phyloP scores from a whole-genome alignment of 116 monocot species.

The Papilionanthe hybrid region DNA sequence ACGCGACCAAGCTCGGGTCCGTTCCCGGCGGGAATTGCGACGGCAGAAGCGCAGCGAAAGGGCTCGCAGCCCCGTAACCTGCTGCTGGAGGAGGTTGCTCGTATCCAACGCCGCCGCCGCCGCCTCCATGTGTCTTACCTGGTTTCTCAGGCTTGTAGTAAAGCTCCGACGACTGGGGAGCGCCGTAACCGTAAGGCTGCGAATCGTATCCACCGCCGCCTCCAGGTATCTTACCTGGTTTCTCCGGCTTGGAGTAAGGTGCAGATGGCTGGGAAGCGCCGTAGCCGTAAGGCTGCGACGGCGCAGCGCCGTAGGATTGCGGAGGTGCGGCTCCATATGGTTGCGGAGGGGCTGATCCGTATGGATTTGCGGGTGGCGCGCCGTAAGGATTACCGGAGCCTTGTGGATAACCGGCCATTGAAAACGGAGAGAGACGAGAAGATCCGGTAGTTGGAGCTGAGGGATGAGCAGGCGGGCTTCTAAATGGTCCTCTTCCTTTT shows the following conservation, averaged over 20 bases:
- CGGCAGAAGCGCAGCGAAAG: constrained; percentile 32
- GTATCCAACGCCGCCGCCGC: constrained; percentile 5
- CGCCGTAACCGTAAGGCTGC: too few species aligned
- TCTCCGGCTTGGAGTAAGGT: constrained; percentile 6
- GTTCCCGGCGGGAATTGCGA: constrained; percentile 42
- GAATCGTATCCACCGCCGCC: not conserved
- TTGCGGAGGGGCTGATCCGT: not conserved
- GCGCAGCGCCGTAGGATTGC: constrained; percentile 9
- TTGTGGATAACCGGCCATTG: constrained; percentile 15
- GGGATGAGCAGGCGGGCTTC: too few species aligned
- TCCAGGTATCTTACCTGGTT: not conserved
- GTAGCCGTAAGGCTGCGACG: not conserved
- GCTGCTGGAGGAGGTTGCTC: constrained; percentile 11
- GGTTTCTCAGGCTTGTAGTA: not conserved
- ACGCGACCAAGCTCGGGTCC: constrained; percentile 41
- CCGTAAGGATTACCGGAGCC: constrained; percentile 22
- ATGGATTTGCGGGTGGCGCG: constrained; percentile 7
- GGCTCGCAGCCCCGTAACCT: constrained; percentile 12
- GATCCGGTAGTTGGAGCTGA: too few species aligned
- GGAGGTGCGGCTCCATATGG: constrained; percentile 6
- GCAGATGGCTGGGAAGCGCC: constrained; percentile 4
- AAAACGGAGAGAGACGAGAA: too few species aligned
- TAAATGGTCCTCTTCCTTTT: too few species aligned
- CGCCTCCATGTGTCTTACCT: not conserved
- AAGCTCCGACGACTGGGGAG: too few species aligned